Evolutionary conservation across 2,329 filamentous ascomycete species (phyloP), one percentile per base, ranked within the genome.

Genomic region (Nectriaceae sp.): DNA sequence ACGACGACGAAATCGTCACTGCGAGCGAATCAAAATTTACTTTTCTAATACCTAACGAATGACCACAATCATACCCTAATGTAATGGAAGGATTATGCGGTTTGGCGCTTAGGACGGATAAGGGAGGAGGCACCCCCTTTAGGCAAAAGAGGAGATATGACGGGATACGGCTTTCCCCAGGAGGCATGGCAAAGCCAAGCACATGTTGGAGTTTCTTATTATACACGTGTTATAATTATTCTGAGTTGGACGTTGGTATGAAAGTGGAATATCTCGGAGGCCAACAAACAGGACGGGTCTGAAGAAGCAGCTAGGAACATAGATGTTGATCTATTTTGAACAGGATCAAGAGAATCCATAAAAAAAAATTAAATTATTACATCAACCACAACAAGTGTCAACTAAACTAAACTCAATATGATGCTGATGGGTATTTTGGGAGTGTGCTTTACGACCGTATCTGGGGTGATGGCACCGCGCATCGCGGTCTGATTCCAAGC

Each of bases 41-140:
- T 51, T 50, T 46, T 45, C 20, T 52, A 20, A 26, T 49, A 52
- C 45, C 50, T 57, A 33, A 62, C 46, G 59, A 56, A 59, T 61
- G 53, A 53, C 55, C 37, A 50, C 52, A 59, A 59, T 50, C 60
- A 61, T 57, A 59, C 53, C 58, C 58, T 63, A 63, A 63, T 63
- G 57, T 63, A 63, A 63, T 63, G 60, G 50, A 54, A 52, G 55
- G 43, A 52, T 43, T 52, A 44, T 53, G 47, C 46, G 39, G 42
- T 53, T 43, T 52, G 59, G 60, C 57, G 60, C 60, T 61, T 52
- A 40, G 51, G 43, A 48, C 53, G 43, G 41, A 45, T 49, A 49
- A 48, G 38, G 36, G 29, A 46, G 40, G 49, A 50, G 48, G 40
- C 46, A 42, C 50, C 29, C 43, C 50, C 48, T 31, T 35, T 24